These are phyloP conservation scores for Nitzschia sp. DNA, from an alignment of 108 stramenopile genomes.

Conservation along the genomic window DNA sequence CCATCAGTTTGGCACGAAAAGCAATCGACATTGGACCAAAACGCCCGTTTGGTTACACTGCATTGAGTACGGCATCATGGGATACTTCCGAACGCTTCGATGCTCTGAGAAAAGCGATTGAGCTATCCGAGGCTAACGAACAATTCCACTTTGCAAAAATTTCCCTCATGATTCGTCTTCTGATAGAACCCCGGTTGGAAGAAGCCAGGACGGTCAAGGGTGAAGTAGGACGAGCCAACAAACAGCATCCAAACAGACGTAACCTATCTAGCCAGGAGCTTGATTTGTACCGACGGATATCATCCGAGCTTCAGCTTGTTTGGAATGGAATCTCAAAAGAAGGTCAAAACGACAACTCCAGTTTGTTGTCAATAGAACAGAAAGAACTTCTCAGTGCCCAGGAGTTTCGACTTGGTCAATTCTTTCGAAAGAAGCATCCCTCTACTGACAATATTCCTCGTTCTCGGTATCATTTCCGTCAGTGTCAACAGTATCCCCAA, in stretches of 20 bases:
- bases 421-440: slow-evolving; percentile 48
- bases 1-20: slow-evolving; percentile 10
- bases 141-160: slow-evolving; percentile 9
- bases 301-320: not conserved
- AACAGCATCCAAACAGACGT: slow-evolving; percentile 18
- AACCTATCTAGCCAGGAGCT: slow-evolving; percentile 9
- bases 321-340: not conserved
- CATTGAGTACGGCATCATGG: slow-evolving; percentile 13
- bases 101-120: slow-evolving; percentile 23
- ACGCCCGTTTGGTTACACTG: slow-evolving; percentile 31
- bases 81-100: slow-evolving; percentile 10
- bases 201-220: slow-evolving; percentile 21
- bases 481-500: not conserved
- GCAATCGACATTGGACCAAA: slow-evolving; percentile 29
- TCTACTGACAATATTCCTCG: not conserved
- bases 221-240: slow-evolving; percentile 9
- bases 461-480: slow-evolving; percentile 28
- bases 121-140: not conserved
- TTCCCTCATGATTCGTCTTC: slow-evolving; percentile 20
- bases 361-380: not conserved
- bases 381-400: slow-evolving; percentile 4
- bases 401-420: slow-evolving; percentile 40
- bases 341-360: not conserved
- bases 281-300: slow-evolving; percentile 9
- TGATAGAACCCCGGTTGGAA: slow-evolving; percentile 37